A percentile compares a stretch with the other conserved stretches of the same genome.
These are phyloP conservation scores for Eucalyptus erythrocorys DNA, from an alignment of 345 rosid genomes.

Conservation along the genomic window DNA sequence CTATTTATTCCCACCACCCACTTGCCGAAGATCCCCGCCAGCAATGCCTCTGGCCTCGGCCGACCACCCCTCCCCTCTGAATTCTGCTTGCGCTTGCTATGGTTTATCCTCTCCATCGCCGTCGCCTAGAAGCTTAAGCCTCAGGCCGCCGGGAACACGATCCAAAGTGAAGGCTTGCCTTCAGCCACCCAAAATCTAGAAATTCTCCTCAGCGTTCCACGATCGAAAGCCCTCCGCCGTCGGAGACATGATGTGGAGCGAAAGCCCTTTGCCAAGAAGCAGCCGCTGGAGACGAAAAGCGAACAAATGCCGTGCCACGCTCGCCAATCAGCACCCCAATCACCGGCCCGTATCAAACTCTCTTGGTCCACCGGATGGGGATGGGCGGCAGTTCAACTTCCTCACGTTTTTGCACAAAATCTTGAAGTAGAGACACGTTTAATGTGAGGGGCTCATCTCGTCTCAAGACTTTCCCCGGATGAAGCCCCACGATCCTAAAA, in stretches of 20 bases:
- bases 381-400: background rate
- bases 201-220: background rate
- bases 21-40: background rate
- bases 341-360: background rate
- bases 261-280: too few species aligned
- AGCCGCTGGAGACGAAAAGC: too few species aligned
- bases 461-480: background rate
- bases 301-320: background rate
- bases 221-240: background rate
- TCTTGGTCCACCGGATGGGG: background rate
- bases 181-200: background rate
- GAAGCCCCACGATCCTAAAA: background rate
- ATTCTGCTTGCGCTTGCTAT: background rate
- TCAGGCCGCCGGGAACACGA: background rate
- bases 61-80: background rate
- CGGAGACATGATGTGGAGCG: too few species aligned
- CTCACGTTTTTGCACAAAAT: background rate
- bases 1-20: background rate
- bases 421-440: background rate
- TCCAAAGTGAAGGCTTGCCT: background rate
- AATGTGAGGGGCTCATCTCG: background rate
- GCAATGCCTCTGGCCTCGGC: background rate
- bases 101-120: background rate
- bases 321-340: background rate
- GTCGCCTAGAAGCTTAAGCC: too few species aligned